Evolutionary conservation across 208 protist species (phyloP).

Genomic region (Zelonia costaricensis): DNA sequence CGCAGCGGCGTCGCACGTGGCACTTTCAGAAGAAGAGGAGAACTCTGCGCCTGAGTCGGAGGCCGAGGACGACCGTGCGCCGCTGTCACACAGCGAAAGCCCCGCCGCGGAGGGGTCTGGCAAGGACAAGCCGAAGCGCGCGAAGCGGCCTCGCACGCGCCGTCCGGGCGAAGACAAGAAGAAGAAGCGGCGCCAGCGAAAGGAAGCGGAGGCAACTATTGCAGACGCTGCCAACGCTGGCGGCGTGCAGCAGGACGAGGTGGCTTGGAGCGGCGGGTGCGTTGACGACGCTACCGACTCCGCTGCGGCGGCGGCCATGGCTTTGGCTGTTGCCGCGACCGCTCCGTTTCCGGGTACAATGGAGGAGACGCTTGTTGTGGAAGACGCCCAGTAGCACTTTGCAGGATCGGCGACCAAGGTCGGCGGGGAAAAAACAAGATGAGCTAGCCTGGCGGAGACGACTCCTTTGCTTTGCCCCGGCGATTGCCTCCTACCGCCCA

Average conservation of each 20-base stretch:
- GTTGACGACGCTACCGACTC: no score
- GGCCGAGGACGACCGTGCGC: neutral
- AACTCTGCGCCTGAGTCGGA: neutral
- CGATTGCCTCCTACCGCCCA: no score
- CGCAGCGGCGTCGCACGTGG: neutral
- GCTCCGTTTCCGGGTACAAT: neutral
- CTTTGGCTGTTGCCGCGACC: neutral
- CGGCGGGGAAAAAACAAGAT: no score
- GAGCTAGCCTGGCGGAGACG: no score
- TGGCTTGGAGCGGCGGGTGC: neutral
- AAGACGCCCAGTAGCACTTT: conserved; percentile 5
- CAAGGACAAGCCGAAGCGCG: neutral
- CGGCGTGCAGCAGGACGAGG: neutral
- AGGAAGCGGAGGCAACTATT: neutral
- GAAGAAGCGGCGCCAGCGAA: conserved; percentile 1
- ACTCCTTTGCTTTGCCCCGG: neutral
- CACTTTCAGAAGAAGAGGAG: neutral
- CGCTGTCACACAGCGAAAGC: neutral
- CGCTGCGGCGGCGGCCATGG: neutral
- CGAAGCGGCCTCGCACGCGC: conserved; percentile 13
- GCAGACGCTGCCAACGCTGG: neutral
- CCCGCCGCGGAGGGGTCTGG: neutral
- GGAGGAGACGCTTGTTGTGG: conserved; percentile 13
- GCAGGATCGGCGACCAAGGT: no score
- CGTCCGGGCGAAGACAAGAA: conserved; percentile 6